Base-by-base conservation (phyloP, 768 basidiomycete species). In the Trametes coccinea region DNA sequence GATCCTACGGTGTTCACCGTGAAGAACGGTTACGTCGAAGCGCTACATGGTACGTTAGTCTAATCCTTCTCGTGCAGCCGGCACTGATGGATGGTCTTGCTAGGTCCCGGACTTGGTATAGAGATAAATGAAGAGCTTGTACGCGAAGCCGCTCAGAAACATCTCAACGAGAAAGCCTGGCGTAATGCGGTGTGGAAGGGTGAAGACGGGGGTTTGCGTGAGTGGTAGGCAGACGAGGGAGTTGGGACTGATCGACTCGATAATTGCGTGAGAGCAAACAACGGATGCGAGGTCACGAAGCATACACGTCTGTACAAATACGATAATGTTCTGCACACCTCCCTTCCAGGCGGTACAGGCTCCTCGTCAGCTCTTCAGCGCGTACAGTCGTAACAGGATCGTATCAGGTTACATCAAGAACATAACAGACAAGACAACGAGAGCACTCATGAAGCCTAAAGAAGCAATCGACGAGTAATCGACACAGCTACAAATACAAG, bases 81-180 rank as follows among this genome's bases (percentile, higher is more conserved):
- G 2, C 47, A 47, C 43, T 39, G 45, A 40, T 37, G 0, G 8
- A 13, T 43, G 8, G 41, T 43, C 2, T 39, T 17, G 17, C 30
- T 31, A 81, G 85, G 79, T 0, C 80, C 83, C 10, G 87, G 87
- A 6, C 74, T 89, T 6, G 88, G 87, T 5, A 82, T 88, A 34
- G 73, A 80, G 49, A 78, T 89, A 59, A 81, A 90, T 64, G 88
- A 89, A 70, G 70, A 69, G 9, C 69, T 86, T 11, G 84, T 90
- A 10, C 63, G 77, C 40, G 69, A 74, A 31, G 69, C 69, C 4
- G 77, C 80, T 0, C 66, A 65, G 17, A 69, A 62, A 22, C 76
- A 81, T 64, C 58, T 73, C n/a, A 69, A 73, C 27, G 75, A 79
- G 60, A 74, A 71, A 31, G 73, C 80, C 6, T 87, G 84, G 84